Base-by-base conservation (phyloP, 2,329 filamentous ascomycete genomes). In the Ophiostoma sp. region DNA sequence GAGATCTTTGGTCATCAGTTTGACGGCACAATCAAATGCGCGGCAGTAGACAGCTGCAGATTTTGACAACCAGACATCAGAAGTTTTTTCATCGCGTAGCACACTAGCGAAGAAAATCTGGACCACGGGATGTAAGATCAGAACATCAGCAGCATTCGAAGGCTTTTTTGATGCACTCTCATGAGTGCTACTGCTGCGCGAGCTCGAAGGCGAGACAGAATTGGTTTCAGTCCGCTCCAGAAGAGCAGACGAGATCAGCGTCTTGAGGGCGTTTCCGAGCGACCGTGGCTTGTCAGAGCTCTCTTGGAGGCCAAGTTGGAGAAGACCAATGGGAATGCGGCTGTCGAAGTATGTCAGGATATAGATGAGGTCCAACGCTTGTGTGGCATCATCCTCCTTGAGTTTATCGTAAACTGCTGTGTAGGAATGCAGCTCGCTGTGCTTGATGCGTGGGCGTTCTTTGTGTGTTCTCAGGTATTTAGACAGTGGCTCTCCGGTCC, bases 311-410 rank as follows among this genome's bases (percentile, higher is more conserved):
- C 83, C 88, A 20, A 90, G 79, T 39, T 80, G 80, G 15, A 91
- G 79, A 81, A 92, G 85, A 70, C 88, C 88, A 31, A 91, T 86
- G 0, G 89, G 89, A 5, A 90, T 81, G 70, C 87, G 83, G 70
- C 87, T 86, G 57, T 86, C 86, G 69, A 89, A 87, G 74, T 90
- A 91, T 1, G 85, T 86, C 17, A 91, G 77, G 15, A 91, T 78
- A 31, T 85, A 86, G 73, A 91, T 86, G 48, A 91, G 77, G 74
- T 90, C 90, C 67, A 89, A 77, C 0, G 89, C 88, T 69, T 88
- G 84, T 15, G 76, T 75, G 17, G 81, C 81, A 1, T 81, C 82
- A 35, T 82, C 77, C 31, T 78, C 76, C 66, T 83, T 80, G 4
- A 87, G 77, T 73, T 86, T 82, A 17, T 85, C 81, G 23, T 80